Evolutionary conservation across 2,329 filamentous ascomycete genomes (phyloP).

Genomic region (Pseudonectria buxi): DNA sequence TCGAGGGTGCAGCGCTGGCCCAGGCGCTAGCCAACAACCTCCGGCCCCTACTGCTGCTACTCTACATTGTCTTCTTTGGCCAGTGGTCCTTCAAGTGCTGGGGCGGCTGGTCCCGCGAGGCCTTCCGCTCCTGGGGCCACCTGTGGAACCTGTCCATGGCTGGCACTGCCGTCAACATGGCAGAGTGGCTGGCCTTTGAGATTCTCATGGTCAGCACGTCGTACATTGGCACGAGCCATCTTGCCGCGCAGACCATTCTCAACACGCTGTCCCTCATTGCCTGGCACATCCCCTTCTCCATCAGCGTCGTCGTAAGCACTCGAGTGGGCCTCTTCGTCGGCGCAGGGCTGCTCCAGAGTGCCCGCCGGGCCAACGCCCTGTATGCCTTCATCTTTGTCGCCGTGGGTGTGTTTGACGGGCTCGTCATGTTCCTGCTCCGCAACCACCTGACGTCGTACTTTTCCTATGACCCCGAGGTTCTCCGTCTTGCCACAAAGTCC

Average conservation of each 20-base stretch:
- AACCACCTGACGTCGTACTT: conserved; percentile 3
- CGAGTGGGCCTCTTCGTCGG: conserved; percentile 37
- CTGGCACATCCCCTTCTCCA: conserved; percentile 38
- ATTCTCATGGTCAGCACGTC: conserved; percentile 38
- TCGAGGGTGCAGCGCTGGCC: conserved; percentile 45
- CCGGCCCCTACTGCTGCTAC: conserved; percentile 38
- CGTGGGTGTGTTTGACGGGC: conserved; percentile 28
- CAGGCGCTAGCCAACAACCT: conserved; percentile 43
- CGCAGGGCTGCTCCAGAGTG: conserved; percentile 25
- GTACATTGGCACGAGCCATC: conserved; percentile 35
- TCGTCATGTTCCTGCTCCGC: conserved; percentile 13
- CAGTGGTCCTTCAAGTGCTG: conserved; percentile 24
- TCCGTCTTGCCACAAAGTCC: conserved; percentile 1
- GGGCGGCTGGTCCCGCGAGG: conserved; percentile 33
- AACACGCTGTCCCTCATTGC: conserved; percentile 34
- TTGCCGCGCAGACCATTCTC: conserved; percentile 36
- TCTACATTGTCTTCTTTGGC: conserved; percentile 38
- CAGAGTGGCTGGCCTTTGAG: conserved; percentile 38
- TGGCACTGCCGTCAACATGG: conserved; percentile 33
- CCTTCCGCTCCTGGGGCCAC: conserved; percentile 32
- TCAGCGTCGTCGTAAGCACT: conserved; percentile 35
- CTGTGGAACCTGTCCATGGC: conserved; percentile 34
- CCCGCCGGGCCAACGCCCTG: conserved; percentile 24
- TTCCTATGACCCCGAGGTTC: conserved; percentile 1
- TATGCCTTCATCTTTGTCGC: conserved; percentile 27